A percentile compares a stretch with the other conserved stretches of the same genome.
Conservation (phyloP, 2,329 filamentous ascomycete species). For the Arthrobotrys iridis region DNA sequence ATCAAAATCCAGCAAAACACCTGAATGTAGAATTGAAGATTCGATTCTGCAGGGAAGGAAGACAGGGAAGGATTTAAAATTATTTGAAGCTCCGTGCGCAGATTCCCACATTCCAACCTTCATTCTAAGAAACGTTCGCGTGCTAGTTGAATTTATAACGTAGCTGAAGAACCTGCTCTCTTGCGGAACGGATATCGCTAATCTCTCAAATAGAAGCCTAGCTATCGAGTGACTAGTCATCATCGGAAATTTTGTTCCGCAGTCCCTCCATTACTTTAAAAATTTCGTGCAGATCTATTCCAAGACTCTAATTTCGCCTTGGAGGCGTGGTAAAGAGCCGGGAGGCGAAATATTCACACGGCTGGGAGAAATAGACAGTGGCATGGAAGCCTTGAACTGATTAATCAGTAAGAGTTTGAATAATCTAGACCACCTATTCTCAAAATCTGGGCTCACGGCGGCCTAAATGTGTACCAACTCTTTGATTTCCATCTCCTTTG, state of each 20-base stretch:
- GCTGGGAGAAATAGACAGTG: background rate
- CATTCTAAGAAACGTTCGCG: slow-evolving; percentile 18
- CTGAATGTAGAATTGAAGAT: background rate
- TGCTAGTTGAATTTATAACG: slow-evolving; percentile 13
- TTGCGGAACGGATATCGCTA: background rate
- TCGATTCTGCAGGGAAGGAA: background rate
- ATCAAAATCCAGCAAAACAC: background rate
- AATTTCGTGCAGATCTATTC: background rate
- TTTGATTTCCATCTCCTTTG: background rate
- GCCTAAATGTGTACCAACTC: background rate
- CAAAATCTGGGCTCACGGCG: slow-evolving; percentile 1
- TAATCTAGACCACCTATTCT: slow-evolving; percentile 14
- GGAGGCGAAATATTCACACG: slow-evolving; percentile 8
- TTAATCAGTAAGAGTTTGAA: background rate
- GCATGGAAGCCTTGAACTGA: background rate
- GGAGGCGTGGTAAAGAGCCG: background rate
- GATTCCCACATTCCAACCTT: slow-evolving; percentile 23
- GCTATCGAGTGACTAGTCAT: background rate
- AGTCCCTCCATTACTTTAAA: slow-evolving; percentile 1
- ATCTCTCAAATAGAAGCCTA: background rate
- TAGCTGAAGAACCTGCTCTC: no score
- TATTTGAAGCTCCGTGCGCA: slow-evolving; percentile 28
- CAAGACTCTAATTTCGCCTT: slow-evolving; percentile 19
- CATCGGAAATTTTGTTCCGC: slow-evolving; percentile 1
- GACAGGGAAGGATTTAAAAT: background rate